phyloP scores from a whole-genome alignment of 495 filamentous ascomycete species.

The Penicilliopsis zonata region DNA sequence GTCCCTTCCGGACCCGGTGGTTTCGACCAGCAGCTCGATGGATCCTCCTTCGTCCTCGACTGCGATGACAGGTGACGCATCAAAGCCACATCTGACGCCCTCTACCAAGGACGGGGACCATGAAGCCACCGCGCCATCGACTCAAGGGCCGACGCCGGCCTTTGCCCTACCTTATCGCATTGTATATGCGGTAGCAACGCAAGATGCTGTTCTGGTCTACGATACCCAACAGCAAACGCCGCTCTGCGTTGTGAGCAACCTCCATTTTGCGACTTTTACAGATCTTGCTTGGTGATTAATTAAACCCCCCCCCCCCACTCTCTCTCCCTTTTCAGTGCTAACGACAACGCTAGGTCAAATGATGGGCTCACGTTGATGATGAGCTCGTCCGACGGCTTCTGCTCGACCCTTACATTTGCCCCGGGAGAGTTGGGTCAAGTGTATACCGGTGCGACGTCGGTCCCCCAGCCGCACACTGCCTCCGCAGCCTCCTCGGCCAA shows the following conservation, averaged over 20 bases:
- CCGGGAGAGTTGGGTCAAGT: constrained; percentile 78
- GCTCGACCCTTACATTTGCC: constrained; percentile 76
- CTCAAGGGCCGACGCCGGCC: constrained; percentile 48
- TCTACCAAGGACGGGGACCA: constrained; percentile 39
- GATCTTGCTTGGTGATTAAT: constrained; percentile 79
- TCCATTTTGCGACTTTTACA: constrained; percentile 95
- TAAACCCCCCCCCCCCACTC: background rate
- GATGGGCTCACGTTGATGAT: constrained; percentile 89
- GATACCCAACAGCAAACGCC: constrained; percentile 96
- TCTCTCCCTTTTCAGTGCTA: constrained; percentile 14
- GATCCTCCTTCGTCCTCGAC: constrained; percentile 67
- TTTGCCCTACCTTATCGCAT: constrained; percentile 88
- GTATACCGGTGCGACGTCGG: constrained; percentile 57
- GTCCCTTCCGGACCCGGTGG: constrained; percentile 69
- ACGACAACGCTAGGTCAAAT: constrained; percentile 56
- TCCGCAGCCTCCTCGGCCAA: constrained; percentile 39
- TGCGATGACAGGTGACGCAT: constrained; percentile 25
- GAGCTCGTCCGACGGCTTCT: constrained; percentile 96
- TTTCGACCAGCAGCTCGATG: constrained; percentile 53
- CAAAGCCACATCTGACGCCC: constrained; percentile 38
- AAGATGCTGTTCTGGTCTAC: constrained; percentile 91
- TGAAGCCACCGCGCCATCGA: constrained; percentile 34
- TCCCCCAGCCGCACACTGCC: constrained; percentile 33
- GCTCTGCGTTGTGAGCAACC: constrained; percentile 83
- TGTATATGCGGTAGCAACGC: constrained; percentile 93